These are phyloP conservation scores for Keithomyces neogunnii DNA, from an alignment of 2,329 filamentous ascomycete genomes.

Conservation along the genomic window DNA sequence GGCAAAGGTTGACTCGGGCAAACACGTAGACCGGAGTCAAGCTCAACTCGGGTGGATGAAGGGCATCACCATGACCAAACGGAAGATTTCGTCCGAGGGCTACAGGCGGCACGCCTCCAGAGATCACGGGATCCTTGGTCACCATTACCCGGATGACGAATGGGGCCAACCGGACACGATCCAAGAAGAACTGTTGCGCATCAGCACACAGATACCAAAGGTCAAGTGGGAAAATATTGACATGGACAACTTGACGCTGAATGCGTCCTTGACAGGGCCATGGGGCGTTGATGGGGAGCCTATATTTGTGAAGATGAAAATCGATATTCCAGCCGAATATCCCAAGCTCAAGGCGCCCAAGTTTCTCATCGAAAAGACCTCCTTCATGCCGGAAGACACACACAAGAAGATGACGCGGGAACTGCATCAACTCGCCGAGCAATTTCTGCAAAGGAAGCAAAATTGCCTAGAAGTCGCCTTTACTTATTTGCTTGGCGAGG, in stretches of 20 bases:
- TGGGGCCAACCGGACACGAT: constrained; percentile 55
- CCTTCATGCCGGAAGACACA: constrained; percentile 49
- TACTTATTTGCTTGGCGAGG: constrained; percentile 55
- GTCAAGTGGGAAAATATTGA: constrained; percentile 57
- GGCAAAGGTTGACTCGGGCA: constrained; percentile 35
- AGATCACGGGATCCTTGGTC: constrained; percentile 43
- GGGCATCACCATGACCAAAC: constrained; percentile 55
- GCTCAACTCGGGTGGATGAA: constrained; percentile 63
- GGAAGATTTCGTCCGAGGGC: constrained; percentile 33
- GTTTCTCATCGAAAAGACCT: constrained; percentile 54
- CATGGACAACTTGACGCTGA: constrained; percentile 50
- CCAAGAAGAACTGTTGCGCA: constrained; percentile 56
- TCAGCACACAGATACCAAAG: constrained; percentile 53
- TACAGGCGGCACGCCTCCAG: constrained; percentile 39
- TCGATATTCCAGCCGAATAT: constrained; percentile 51
- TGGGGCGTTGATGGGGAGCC: constrained; percentile 49
- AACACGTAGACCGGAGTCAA: constrained; percentile 36
- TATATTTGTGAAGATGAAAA: constrained; percentile 55
- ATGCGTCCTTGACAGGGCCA: constrained; percentile 55
- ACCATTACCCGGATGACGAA: constrained; percentile 43
- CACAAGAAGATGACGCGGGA: constrained; percentile 44
- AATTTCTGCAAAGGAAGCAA: constrained; percentile 47
- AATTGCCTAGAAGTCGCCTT: constrained; percentile 56
- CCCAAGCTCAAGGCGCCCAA: constrained; percentile 48
- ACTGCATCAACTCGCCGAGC: constrained; percentile 45